phyloP scores from a whole-genome alignment of 352 stramenopile genomes.

The Globisporangium orthogonon region DNA sequence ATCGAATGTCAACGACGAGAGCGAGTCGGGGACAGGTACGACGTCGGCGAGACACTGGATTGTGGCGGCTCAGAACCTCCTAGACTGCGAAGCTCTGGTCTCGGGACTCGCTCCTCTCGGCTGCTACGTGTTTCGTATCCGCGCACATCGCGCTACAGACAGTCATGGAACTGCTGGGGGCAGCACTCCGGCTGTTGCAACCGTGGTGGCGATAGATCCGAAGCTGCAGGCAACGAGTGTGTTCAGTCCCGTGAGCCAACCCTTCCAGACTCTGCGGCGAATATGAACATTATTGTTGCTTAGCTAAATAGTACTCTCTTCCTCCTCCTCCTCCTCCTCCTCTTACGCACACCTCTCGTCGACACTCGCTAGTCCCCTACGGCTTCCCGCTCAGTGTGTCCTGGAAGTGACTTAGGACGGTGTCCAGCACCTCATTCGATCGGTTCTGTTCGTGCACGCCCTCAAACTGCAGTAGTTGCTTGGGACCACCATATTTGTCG shows the following conservation, averaged over 20 bases:
- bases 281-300: constrained; percentile 11
- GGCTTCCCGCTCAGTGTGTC: constrained; percentile 5
- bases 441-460: constrained; percentile 63
- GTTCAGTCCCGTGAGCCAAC: constrained; percentile 12
- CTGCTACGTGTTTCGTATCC: constrained; percentile 22
- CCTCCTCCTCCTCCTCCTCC: too few relatives aligned
- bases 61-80: constrained; percentile 5
- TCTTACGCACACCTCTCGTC: not conserved
- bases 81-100: constrained; percentile 3
- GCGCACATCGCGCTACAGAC: not conserved
- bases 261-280: constrained; percentile 21
- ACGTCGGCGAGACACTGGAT: constrained; percentile 7
- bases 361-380: not conserved
- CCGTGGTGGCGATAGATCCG: not conserved
- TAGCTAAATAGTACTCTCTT: constrained; percentile 8
- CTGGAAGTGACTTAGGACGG: constrained; percentile 29
- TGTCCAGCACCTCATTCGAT: constrained; percentile 34
- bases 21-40: not conserved
- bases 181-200: too few relatives aligned
- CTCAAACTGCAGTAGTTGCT: constrained; percentile 47
- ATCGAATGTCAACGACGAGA: not conserved
- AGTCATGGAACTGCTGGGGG: not conserved
- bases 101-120: constrained; percentile 14
- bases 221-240: constrained; percentile 5
- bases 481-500: constrained; percentile 50